Conservation (phyloP, 345 rosid species). For the Acer campestre region DNA sequence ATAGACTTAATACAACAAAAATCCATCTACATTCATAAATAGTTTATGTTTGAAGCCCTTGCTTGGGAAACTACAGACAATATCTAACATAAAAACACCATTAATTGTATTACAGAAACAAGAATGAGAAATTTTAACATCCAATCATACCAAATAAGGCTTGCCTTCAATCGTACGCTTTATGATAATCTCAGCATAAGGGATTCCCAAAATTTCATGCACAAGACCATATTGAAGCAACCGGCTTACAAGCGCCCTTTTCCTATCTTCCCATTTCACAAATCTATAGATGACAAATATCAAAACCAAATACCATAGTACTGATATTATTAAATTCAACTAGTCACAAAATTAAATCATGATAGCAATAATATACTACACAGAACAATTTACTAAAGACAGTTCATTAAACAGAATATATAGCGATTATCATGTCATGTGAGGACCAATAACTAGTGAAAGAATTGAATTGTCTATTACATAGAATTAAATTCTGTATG, state of each 20-base stretch:
- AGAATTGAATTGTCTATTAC: too few relatives aligned
- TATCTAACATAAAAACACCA: background rate
- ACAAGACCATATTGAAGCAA: slow-evolving; percentile 62
- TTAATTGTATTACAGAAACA: slow-evolving; percentile 4
- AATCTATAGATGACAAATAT: slow-evolving; percentile 35
- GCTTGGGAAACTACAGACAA: background rate
- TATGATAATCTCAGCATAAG: slow-evolving; percentile 44
- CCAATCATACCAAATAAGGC: slow-evolving; percentile 59
- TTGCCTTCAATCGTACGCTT: slow-evolving; percentile 62
- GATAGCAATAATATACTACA: background rate
- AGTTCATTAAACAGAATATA: background rate
- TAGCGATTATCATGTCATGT: too few relatives aligned
- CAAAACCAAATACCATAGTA: background rate
- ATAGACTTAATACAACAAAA: background rate
- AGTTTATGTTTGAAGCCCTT: background rate
- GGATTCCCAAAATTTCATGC: slow-evolving; percentile 45
- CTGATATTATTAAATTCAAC: background rate
- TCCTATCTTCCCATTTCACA: slow-evolving; percentile 55
- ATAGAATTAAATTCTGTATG: too few relatives aligned
- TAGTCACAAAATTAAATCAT: background rate
- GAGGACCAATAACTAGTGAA: too few relatives aligned
- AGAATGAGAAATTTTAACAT: background rate
- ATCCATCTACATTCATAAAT: background rate
- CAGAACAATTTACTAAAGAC: background rate
- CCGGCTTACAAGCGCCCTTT: slow-evolving; percentile 62